Evolutionary conservation across 2,329 filamentous ascomycete genomes (phyloP), one percentile per base, ranked within the genome.

Genomic region (Colletotrichum filicis): DNA sequence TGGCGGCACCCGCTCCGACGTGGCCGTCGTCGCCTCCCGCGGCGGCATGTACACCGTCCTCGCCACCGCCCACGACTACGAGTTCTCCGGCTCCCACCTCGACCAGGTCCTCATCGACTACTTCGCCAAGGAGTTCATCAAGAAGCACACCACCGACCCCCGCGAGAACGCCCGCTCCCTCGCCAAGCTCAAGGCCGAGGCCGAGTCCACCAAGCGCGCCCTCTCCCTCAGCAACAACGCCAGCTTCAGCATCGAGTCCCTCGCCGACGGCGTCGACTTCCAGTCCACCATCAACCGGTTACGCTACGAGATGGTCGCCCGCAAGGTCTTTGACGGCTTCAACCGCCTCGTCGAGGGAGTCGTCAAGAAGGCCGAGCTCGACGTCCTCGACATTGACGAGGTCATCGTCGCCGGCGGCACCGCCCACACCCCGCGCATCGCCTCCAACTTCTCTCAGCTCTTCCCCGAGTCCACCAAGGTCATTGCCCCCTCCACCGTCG

Each of bases 61-160:
- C 71, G 95, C 97, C 24, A 97, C 96, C 14, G 91, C 93, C 35
- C 97, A 98, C 86, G 97, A 99, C 87, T 98, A 97, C 85, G 95
- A 98, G 80, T 94, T 96, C 77, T 92, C 94, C 69, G 97, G 97
- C 80, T 89, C 91, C 46, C 92, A 95, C 76, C 89, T 99, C 70
- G 97, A 99, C 86, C 90, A 97, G 82, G 93, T 96, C 62, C 89
- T 99, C 72, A 94, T 98, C 82, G 96, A 99, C 82, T 93, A 98
- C 88, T 98, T 98, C 78, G 94, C 96, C 78, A 99, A 99, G 89
- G 97, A 99, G 85, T 99, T 99, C 86, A 90, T 97, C 80, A 98
- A 99, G 91, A 98, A 97, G 89, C 91, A 98, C 90, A 93, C 92
- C 86, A 91, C 91, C 71, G 97, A 98, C 83, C 97, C 97, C 26